Percentiles rank a stretch among this genome's conserved stretches.
Conservation (phyloP, 2,329 filamentous ascomycete species). For the Hymenoscyphus infarciens region DNA sequence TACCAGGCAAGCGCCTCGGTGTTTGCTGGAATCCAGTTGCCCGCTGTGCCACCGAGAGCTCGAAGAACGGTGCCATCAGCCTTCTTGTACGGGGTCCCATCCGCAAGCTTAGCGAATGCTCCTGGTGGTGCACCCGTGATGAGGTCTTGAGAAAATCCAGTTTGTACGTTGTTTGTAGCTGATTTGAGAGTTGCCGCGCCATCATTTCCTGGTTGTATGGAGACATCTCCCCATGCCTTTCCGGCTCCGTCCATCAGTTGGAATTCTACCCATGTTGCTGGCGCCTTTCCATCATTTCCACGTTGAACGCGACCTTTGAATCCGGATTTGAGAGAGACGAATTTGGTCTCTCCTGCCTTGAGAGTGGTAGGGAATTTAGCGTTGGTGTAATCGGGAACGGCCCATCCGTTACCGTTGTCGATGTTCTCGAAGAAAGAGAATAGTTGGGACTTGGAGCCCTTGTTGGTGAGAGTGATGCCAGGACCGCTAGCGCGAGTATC, state of each 20-base stretch:
- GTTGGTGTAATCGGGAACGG: constrained; percentile 40
- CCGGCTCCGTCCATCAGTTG: constrained; percentile 30
- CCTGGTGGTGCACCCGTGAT: constrained; percentile 35
- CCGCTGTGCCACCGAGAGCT: neutral
- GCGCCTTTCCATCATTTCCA: constrained; percentile 32
- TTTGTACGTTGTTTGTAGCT: constrained; percentile 35
- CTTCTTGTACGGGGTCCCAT: neutral
- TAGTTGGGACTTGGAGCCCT: constrained; percentile 33
- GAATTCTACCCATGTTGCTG: constrained; percentile 41
- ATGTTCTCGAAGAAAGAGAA: constrained; percentile 43
- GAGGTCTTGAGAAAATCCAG: constrained; percentile 36
- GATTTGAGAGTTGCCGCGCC: constrained; percentile 38
- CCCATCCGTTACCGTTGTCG: constrained; percentile 41
- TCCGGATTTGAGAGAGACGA: constrained; percentile 32
- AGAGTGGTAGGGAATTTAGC: constrained; percentile 32
- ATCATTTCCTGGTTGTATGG: constrained; percentile 39
- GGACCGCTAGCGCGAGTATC: constrained; percentile 21
- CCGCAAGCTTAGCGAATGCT: constrained; percentile 33
- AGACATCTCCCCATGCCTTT: constrained; percentile 35
- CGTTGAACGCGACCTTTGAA: constrained; percentile 44
- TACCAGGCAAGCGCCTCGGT: neutral
- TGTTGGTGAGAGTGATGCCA: constrained; percentile 40
- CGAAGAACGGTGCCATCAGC: neutral
- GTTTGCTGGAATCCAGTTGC: neutral
- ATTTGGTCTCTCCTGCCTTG: constrained; percentile 31